Evolutionary conservation across 1,284 basidiomycete genomes (phyloP), one percentile per base, ranked within the genome.

Genomic region (Acaromyces ingoldii): DNA sequence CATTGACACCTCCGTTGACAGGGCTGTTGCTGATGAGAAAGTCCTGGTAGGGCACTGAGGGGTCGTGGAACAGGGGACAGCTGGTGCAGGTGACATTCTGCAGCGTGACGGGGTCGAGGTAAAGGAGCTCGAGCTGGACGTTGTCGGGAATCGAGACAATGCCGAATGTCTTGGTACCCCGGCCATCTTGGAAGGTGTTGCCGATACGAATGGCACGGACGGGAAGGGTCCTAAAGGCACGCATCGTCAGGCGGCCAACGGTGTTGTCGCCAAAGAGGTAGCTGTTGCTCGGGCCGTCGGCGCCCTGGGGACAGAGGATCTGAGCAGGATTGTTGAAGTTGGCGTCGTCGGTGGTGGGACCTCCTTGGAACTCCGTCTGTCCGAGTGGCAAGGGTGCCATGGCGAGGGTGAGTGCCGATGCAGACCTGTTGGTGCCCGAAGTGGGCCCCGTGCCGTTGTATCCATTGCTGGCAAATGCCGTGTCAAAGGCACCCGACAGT

Each of bases 151-250:
- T 84, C 13, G 90, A 85, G 61, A 43, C 58, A 60, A 57, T 53
- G 89, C 82, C 87, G 76, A 98, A 98, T 2, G 80, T 82, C 17
- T 83, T 87, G 0, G 91, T 91, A 19, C 89, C 87, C 58, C 87
- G 84, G 40, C 85, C 83, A 44, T 82, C 78, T 57, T 85, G 80
- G 74, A 91, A 89, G 0, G 90, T 91, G 78, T 98, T 97, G 26
- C 89, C 91, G 34, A 98, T 78, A 38, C 93, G 84, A 42, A 97
- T 76, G 9, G 92, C 93, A 49, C 81, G 84, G 2, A 83, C 86
- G 50, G 81, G 83, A 57, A 88, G 81, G 65, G 82, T 85, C 28
- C 83, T 79, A 74, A 87, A 88, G 37, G 85, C 82, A 44, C 86
- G 81, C 33, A 90, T 80, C 24, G 87, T 89, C 36, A 78, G 72